Percentiles rank a stretch among this genome's conserved stretches.
These are phyloP conservation scores for Diutina rugosa DNA, from an alignment of 1,139 yeast species.

Conservation along the genomic window DNA sequence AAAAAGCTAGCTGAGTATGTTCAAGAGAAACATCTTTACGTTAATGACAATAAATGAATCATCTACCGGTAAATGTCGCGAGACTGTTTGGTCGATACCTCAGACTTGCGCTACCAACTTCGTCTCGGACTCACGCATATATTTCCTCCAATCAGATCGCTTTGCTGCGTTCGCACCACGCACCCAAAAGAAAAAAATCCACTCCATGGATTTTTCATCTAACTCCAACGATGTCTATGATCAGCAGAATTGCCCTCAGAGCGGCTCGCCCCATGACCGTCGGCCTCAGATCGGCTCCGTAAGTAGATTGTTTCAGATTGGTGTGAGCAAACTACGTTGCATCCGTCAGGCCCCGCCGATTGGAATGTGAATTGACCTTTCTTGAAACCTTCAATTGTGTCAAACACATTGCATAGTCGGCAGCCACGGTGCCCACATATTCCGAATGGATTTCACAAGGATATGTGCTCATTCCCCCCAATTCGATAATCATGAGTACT, in stretches of 20 bases:
- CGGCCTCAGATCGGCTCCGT: slow-evolving; percentile 27
- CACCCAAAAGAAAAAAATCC: slow-evolving; percentile 4
- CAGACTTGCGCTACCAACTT: slow-evolving; percentile 5
- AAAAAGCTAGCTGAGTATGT: slow-evolving; percentile 15
- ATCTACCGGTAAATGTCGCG: neutral
- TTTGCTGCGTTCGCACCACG: slow-evolving; percentile 3
- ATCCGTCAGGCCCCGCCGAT: neutral
- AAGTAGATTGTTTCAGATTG: slow-evolving; percentile 4
- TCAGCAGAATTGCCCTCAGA: slow-evolving; percentile 35
- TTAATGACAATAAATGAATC: neutral
- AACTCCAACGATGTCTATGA: slow-evolving; percentile 22
- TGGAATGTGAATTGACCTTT: neutral
- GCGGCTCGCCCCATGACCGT: slow-evolving; percentile 26
- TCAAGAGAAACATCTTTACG: slow-evolving; percentile 11
- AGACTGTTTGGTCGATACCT: neutral
- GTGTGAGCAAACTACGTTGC: neutral
- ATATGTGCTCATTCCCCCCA: neutral
- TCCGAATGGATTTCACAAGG: neutral
- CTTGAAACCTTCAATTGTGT: neutral
- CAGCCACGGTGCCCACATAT: neutral
- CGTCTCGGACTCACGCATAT: neutral
- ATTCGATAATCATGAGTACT: slow-evolving; percentile 7
- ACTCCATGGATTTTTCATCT: neutral
- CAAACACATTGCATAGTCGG: neutral
- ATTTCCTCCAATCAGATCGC: slow-evolving; percentile 4